Evolutionary conservation across 1,284 basidiomycete genomes (phyloP).

Genomic region (Cryptococcus jaspeensis): DNA sequence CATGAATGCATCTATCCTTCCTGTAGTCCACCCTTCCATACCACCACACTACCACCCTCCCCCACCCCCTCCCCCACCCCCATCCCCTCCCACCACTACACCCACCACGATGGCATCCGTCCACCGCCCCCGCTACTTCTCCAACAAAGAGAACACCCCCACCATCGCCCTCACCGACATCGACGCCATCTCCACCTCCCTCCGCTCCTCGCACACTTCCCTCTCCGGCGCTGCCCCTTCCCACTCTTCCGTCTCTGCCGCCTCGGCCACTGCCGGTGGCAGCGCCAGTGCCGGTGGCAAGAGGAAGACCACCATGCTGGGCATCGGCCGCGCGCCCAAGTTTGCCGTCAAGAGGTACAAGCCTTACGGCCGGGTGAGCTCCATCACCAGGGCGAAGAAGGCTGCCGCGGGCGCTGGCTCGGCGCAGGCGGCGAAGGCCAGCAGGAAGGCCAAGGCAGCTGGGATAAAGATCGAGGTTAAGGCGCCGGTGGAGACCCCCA

Average conservation of each 20-base stretch:
- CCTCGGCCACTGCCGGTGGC: too few species aligned
- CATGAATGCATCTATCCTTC: too few species aligned
- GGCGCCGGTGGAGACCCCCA: background rate
- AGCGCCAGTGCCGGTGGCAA: background rate
- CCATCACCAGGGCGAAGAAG: slow-evolving; percentile 24
- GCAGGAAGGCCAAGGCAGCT: background rate
- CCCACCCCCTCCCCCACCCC: slow-evolving; percentile 4
- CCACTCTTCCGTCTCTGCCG: slow-evolving; percentile 2
- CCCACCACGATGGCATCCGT: slow-evolving; percentile 12
- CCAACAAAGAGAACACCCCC: slow-evolving; percentile 1
- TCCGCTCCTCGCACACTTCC: slow-evolving; percentile 5
- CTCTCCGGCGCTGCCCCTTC: slow-evolving; percentile 7
- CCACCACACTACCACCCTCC: slow-evolving; percentile 3
- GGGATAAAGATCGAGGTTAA: background rate
- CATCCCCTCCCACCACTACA: slow-evolving; percentile 1
- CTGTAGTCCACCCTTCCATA: too few species aligned
- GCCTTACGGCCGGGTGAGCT: slow-evolving; percentile 18
- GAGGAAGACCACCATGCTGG: slow-evolving; percentile 5
- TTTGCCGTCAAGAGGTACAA: slow-evolving; percentile 14
- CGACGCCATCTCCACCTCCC: slow-evolving; percentile 15
- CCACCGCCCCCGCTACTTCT: background rate
- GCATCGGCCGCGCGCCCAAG: slow-evolving; percentile 29
- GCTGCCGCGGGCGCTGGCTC: slow-evolving; percentile 3
- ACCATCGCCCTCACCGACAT: slow-evolving; percentile 13
- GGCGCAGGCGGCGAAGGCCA: background rate